Percentiles rank a stretch among this genome's conserved stretches.
These are phyloP conservation scores for Fusarium incarnatum DNA, from an alignment of 2,329 filamentous ascomycete species.

Conservation along the genomic window DNA sequence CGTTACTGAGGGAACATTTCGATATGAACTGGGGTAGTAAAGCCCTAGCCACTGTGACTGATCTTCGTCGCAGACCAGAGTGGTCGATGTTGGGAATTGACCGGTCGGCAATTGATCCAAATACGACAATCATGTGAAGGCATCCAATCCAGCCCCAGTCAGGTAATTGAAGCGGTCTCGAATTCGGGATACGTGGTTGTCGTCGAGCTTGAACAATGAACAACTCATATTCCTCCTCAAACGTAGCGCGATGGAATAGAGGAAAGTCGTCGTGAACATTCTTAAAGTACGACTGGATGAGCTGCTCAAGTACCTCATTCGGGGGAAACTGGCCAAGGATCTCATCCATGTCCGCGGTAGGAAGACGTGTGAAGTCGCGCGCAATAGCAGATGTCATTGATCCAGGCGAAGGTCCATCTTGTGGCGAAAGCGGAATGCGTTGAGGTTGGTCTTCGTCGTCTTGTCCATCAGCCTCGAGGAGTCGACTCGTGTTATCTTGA, in stretches of 20 bases:
- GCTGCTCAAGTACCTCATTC: constrained; percentile 44
- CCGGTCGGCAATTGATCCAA: constrained; percentile 49
- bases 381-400: constrained; percentile 46
- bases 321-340: constrained; percentile 46
- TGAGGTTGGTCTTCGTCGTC: constrained; percentile 26
- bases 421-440: not conserved
- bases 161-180: constrained; percentile 22
- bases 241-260: constrained; percentile 51
- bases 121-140: constrained; percentile 53
- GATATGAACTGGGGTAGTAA: constrained; percentile 35
- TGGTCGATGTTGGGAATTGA: constrained; percentile 46
- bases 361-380: constrained; percentile 46
- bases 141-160: constrained; percentile 53
- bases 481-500: constrained; percentile 32
- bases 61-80: constrained; percentile 38
- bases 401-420: constrained; percentile 43
- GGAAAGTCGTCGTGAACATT: constrained; percentile 53
- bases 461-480: constrained; percentile 32
- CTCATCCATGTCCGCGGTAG: constrained; percentile 46
- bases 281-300: constrained; percentile 53
- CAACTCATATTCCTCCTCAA: constrained; percentile 51
- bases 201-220: constrained; percentile 42
- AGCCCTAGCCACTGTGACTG: constrained; percentile 16
- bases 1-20: constrained; percentile 33
- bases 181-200: constrained; percentile 1